These are phyloP conservation scores for Dendrocalamus sinicus DNA, from an alignment of 176 grass and related monocot genomes.

Conservation along the genomic window DNA sequence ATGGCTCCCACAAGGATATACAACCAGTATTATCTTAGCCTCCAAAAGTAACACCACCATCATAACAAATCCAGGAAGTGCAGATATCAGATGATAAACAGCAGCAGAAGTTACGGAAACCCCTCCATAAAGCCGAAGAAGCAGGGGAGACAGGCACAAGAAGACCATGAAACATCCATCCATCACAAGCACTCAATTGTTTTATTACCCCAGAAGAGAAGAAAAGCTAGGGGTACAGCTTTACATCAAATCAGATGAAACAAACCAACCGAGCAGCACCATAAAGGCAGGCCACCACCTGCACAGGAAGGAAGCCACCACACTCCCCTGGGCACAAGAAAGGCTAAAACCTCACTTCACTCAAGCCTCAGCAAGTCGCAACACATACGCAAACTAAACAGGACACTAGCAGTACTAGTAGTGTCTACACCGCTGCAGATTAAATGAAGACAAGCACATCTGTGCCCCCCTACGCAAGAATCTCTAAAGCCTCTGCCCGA, in stretches of 20 bases:
- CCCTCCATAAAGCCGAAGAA: constrained; percentile 38
- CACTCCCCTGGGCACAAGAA: constrained; percentile 37
- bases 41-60: constrained; percentile 6
- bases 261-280: constrained; percentile 34
- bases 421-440: constrained; percentile 19
- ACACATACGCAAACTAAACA: constrained; percentile 25
- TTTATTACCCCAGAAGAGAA: constrained; percentile 17
- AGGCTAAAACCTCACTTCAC: constrained; percentile 10
- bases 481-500: constrained; percentile 14
- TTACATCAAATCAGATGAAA: constrained; percentile 46
- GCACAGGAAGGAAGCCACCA: constrained; percentile 6
- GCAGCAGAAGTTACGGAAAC: constrained; percentile 35
- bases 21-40: not conserved
- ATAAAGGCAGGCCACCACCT: constrained; percentile 39
- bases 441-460: constrained; percentile 41
- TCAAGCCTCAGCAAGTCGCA: constrained; percentile 16
- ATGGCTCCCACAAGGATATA: constrained; percentile 3
- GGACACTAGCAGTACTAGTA: not conserved
- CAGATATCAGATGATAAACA: not conserved
- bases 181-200: constrained; percentile 36
- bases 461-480: constrained; percentile 21
- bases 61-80: constrained; percentile 23
- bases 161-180: constrained; percentile 37
- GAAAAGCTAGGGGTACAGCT: constrained; percentile 1
- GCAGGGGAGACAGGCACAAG: not conserved